These are phyloP conservation scores for Debaryomyces fabryi DNA, from an alignment of 1,139 yeast species.

Conservation along the genomic window DNA sequence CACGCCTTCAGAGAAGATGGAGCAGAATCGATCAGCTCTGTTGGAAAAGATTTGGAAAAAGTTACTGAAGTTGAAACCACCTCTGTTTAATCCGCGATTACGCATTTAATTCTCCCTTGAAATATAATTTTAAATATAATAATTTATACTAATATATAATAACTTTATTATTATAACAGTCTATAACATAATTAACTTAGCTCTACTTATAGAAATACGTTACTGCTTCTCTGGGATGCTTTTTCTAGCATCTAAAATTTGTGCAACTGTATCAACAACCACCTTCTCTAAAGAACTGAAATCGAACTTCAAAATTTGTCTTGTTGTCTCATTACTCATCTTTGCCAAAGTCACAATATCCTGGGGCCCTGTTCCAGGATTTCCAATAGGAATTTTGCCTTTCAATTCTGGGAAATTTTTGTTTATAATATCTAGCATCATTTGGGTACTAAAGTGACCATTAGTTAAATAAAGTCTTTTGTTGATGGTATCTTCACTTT, in stretches of 20 bases:
- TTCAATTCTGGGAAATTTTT: constrained; percentile 29
- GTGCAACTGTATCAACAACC: constrained; percentile 44
- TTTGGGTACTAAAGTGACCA: constrained; percentile 36
- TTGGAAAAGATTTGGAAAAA: constrained; percentile 26
- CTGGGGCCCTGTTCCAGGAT: constrained; percentile 21
- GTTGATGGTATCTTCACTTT: constrained; percentile 25
- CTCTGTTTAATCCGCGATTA: constrained; percentile 11
- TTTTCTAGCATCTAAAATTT: constrained; percentile 27
- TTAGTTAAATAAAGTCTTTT: constrained; percentile 30
- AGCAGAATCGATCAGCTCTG: constrained; percentile 16
- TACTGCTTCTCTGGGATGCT: not conserved
- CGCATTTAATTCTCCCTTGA: not conserved
- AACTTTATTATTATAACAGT: not conserved
- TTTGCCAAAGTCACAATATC: constrained; percentile 19
- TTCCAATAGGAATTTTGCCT: constrained; percentile 31
- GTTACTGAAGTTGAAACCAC: constrained; percentile 19
- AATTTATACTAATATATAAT: not conserved
- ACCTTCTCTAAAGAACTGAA: constrained; percentile 33
- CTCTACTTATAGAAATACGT: not conserved
- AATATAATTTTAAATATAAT: not conserved
- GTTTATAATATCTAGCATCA: constrained; percentile 35
- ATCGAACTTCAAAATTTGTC: constrained; percentile 29
- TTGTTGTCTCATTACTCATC: constrained; percentile 29
- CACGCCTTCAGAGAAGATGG: constrained; percentile 36
- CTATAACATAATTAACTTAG: not conserved